phyloP scores from a whole-genome alignment of 371 early-diverging fungal species.

The Umbelopsis sp. region DNA sequence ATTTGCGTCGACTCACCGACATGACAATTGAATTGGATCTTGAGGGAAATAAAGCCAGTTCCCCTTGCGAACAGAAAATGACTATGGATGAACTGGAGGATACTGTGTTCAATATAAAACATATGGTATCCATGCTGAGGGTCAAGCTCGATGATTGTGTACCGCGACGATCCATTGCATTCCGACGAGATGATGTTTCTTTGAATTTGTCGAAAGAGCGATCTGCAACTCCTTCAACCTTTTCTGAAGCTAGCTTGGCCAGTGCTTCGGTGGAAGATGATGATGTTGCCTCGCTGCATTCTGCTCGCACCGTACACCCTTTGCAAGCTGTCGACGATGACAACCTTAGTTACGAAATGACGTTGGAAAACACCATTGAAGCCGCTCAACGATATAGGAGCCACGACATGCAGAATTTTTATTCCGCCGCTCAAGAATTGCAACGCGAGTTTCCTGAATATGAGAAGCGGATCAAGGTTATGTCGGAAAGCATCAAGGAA shows the following conservation, averaged over 20 bases:
- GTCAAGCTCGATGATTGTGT: conserved; percentile 12
- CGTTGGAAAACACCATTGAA: conserved; percentile 8
- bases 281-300: conserved; percentile 3
- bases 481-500: conserved; percentile 1
- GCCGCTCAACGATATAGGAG: not conserved
- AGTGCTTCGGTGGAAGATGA: conserved; percentile 15
- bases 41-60: not conserved
- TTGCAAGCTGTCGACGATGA: conserved; percentile 6
- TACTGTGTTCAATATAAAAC: not conserved
- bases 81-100: conserved; percentile 6
- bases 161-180: conserved; percentile 2
- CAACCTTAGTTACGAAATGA: conserved; percentile 1
- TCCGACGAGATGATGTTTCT: not conserved
- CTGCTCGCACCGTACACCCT: conserved; percentile 11
- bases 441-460: not conserved
- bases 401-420: conserved; percentile 2
- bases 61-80: not conserved
- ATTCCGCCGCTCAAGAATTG: not conserved
- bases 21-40: not conserved
- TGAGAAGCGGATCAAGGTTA: not conserved
- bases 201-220: not conserved
- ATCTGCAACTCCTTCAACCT: not conserved
- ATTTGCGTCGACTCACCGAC: not conserved
- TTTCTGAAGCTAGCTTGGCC: conserved; percentile 1
- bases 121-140: conserved; percentile 4